Base-by-base conservation (phyloP, 352 stramenopile species). In the Halophytophthora batemanensis region DNA sequence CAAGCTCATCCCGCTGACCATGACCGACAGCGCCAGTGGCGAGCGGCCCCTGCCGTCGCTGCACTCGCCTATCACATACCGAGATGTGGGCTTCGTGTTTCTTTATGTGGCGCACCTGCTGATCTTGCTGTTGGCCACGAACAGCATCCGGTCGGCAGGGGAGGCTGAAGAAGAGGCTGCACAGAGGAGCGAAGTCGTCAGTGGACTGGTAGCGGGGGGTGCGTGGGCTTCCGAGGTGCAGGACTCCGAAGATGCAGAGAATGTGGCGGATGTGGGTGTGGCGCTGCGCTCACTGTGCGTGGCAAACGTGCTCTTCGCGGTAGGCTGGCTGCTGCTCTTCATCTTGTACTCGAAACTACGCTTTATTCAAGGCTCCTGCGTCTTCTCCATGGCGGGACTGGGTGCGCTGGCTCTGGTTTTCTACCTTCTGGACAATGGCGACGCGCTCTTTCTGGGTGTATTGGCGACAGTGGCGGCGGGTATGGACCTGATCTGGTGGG, bases 251-350 rank as follows among this genome's bases (percentile, higher is more conserved):
- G 59, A 65, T 31, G 61, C 54, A 41, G 54, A 74, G 40, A 72
- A 73, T 3, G 70, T 66, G 7, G 56, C 50, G 7, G 72, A 79
- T 38, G 71, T 86, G 28, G 72, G 62, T 33, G 61, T 86, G 25
- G 65, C 76, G 35, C 51, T 91, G 57, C 73, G 61, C 35, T 91
- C 75, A 41, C 64, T 91, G 13, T 85, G 69, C 53, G 61, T 87
- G 7, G 66, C 90, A 15, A 90, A 87, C 62, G 55, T 87, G 34
- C 65, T 92, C 33, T 90, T 90, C 44, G 59, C 62, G 11, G 54
- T 89, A 43, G 77, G 75, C 47, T 90, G 78, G 78, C 52, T 88
- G 33, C 61, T 89, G 42, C 56, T 89, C n/a, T 90, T 86, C 64
- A 42, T 85, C 29, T 89, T 84, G 63, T 77, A 69, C 55, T 73